phyloP scores from a whole-genome alignment of 2,329 filamentous ascomycete species.

The Annulohypoxylon truncatum region DNA sequence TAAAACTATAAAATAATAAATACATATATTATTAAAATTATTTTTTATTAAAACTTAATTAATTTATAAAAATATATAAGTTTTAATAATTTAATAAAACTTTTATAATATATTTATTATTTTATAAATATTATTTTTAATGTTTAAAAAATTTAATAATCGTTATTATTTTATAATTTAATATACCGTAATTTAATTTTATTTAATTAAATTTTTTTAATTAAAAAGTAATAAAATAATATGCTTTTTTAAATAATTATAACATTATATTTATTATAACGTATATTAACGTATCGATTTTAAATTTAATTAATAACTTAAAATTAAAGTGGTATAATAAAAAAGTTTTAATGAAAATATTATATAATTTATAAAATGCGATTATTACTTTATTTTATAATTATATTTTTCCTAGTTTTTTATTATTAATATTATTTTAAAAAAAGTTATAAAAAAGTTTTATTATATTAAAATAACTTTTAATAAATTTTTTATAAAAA shows the following conservation, averaged over 20 bases:
- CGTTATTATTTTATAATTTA: neutral
- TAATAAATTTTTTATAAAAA: neutral
- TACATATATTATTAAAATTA: neutral
- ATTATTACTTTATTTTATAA: neutral
- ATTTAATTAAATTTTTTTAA: neutral
- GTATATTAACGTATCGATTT: neutral
- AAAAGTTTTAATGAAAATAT: neutral
- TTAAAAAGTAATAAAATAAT: neutral
- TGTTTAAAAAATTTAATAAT: neutral
- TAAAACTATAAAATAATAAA: neutral
- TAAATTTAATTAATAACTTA: neutral
- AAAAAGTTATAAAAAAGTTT: neutral
- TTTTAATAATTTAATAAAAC: neutral
- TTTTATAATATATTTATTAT: neutral
- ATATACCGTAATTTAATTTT: neutral
- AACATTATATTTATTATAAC: too few species aligned
- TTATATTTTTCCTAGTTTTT: neutral
- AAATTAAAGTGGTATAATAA: neutral
- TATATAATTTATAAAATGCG: neutral
- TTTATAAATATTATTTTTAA: neutral
- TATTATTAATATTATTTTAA: constrained; percentile 1
- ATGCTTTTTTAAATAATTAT: neutral
- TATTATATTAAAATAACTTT: neutral
- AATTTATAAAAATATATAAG: neutral
- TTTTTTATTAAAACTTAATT: neutral